These are phyloP conservation scores for Cunninghamia lanceolata DNA, from an alignment of 75 land plant genomes.

Conservation along the genomic window DNA sequence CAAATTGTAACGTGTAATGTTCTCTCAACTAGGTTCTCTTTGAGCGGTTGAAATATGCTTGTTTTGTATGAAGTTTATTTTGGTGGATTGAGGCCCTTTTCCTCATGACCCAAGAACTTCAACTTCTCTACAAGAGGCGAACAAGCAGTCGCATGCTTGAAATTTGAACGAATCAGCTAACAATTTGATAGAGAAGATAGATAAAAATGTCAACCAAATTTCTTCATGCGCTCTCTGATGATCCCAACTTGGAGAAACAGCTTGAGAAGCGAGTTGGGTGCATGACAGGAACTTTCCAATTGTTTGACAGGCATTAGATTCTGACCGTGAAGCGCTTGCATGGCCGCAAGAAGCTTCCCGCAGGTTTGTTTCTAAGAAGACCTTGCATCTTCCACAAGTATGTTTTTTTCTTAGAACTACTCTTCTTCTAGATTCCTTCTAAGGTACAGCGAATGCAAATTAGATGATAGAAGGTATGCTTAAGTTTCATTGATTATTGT, in stretches of 20 bases:
- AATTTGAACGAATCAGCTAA: neutral
- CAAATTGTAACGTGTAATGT: too few relatives aligned
- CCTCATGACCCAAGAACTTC: neutral
- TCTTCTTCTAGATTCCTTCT: neutral
- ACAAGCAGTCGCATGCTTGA: neutral
- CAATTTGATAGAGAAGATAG: neutral
- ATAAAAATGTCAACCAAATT: slow-evolving; percentile 58
- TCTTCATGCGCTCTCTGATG: too few relatives aligned
- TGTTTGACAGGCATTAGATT: slow-evolving; percentile 72
- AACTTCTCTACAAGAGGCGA: neutral
- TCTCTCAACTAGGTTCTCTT: too few relatives aligned
- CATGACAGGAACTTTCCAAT: slow-evolving; percentile 85
- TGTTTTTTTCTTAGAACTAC: neutral
- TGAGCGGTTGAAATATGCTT: neutral
- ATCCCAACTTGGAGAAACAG: slow-evolving; percentile 60
- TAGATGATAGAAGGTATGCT: neutral
- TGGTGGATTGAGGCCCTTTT: neutral
- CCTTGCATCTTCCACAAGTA: neutral
- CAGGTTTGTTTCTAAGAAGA: slow-evolving; percentile 28
- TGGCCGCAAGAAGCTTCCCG: slow-evolving; percentile 46
- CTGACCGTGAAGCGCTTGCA: slow-evolving; percentile 38
- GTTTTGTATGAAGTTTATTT: neutral
- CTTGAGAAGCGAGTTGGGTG: slow-evolving; percentile 79
- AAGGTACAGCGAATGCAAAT: neutral
- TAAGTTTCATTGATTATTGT: too few relatives aligned